A percentile compares a stretch with the other conserved stretches of the same genome.
These are phyloP conservation scores for Falciphora oryzae DNA, from an alignment of 2,329 filamentous ascomycete species.

Conservation along the genomic window DNA sequence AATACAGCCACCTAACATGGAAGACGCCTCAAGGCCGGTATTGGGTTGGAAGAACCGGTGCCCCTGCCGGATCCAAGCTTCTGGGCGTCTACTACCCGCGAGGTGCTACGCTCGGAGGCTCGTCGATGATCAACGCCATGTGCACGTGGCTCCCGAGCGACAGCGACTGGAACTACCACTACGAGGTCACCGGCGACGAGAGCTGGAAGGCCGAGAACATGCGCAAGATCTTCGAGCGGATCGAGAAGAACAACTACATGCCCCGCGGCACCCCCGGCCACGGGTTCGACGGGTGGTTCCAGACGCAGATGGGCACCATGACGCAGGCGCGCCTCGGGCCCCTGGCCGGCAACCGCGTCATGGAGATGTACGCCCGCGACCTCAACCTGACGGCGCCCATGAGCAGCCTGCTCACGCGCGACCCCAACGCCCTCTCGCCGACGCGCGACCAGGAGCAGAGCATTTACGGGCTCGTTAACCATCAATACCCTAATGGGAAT, in stretches of 20 bases:
- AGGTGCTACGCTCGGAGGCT: constrained; percentile 26
- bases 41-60: constrained; percentile 24
- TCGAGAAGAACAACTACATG: constrained; percentile 39
- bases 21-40: constrained; percentile 21
- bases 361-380: constrained; percentile 17
- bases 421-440: constrained; percentile 42
- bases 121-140: constrained; percentile 26
- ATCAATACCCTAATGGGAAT: constrained; percentile 23
- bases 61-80: constrained; percentile 22
- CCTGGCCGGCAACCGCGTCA: constrained; percentile 16
- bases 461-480: constrained; percentile 22
- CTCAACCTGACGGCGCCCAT: constrained; percentile 15
- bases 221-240: constrained; percentile 32
- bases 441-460: constrained; percentile 22
- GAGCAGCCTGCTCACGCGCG: constrained; percentile 26
- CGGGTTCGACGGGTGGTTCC: constrained; percentile 35
- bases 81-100: constrained; percentile 28
- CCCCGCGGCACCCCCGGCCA: constrained; percentile 32
- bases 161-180: constrained; percentile 23
- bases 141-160: constrained; percentile 21
- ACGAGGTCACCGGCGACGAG: constrained; percentile 22
- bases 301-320: constrained; percentile 17
- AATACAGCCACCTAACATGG: constrained; percentile 39
- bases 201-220: constrained; percentile 30
- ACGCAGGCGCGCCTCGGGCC: constrained; percentile 8